phyloP scores from a whole-genome alignment of 2,329 filamentous ascomycete genomes.

The Apiospora malaysiana region DNA sequence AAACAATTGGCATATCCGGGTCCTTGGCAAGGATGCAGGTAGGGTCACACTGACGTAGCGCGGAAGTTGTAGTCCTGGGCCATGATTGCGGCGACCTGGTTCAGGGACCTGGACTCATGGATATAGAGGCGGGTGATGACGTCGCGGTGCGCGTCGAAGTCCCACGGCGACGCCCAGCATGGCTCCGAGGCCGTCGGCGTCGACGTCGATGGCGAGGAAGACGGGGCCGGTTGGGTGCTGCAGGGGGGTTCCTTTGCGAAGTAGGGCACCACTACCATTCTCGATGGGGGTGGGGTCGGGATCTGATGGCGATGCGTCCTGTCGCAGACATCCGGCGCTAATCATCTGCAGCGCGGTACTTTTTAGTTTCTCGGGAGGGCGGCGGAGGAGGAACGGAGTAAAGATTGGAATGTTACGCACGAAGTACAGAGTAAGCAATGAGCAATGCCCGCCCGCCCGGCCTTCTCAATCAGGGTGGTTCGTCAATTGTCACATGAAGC shows the following conservation, averaged over 20 bases:
- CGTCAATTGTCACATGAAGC: neutral
- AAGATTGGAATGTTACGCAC: too few species aligned
- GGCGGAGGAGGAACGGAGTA: too few species aligned
- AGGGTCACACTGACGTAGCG: conserved; percentile 8
- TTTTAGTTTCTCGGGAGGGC: neutral
- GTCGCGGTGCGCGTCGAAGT: neutral
- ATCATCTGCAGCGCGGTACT: neutral
- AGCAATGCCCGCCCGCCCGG: too few species aligned
- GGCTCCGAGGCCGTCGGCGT: neutral
- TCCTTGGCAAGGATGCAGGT: neutral
- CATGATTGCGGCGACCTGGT: neutral
- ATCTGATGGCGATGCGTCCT: neutral
- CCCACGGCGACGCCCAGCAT: neutral
- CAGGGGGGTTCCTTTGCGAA: neutral
- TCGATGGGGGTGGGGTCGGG: neutral
- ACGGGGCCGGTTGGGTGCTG: neutral
- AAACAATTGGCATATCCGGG: neutral
- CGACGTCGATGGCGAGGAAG: neutral
- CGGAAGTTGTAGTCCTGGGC: neutral
- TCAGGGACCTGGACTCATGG: neutral
- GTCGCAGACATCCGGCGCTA: neutral
- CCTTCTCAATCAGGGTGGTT: too few species aligned
- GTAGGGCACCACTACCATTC: neutral
- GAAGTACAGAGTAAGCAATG: too few species aligned
- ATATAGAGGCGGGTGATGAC: conserved; percentile 18